Percentiles rank a stretch among this genome's conserved stretches.
phyloP scores from a whole-genome alignment of 495 filamentous ascomycete genomes.

The Immersiella caudata region DNA sequence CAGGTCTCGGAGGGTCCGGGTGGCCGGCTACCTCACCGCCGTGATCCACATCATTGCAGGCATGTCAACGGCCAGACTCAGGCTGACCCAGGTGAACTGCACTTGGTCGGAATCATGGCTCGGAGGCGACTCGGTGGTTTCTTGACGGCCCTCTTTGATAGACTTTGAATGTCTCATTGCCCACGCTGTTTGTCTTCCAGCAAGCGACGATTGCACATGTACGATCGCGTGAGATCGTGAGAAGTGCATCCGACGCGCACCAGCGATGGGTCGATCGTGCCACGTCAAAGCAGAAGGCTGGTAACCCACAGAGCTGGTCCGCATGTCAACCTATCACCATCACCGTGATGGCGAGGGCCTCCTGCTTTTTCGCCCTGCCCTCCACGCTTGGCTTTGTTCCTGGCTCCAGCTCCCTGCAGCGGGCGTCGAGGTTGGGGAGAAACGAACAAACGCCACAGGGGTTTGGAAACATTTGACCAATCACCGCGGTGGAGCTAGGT shows the following conservation, averaged over 20 bases:
- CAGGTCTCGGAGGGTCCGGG: background rate
- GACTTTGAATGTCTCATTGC: background rate
- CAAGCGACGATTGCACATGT: slow-evolving; percentile 1
- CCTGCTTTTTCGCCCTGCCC: slow-evolving; percentile 1
- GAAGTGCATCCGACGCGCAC: background rate
- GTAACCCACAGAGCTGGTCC: background rate
- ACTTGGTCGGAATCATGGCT: too few species aligned
- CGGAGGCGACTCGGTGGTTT: too few species aligned
- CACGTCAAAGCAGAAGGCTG: background rate
- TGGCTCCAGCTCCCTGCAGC: slow-evolving; percentile 5
- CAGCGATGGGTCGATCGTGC: background rate
- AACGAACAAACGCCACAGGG: slow-evolving; percentile 19
- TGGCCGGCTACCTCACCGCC: background rate
- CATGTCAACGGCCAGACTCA: background rate
- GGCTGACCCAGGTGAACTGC: background rate
- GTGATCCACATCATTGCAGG: background rate
- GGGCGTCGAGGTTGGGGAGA: background rate
- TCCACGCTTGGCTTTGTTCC: background rate
- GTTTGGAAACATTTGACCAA: slow-evolving; percentile 17
- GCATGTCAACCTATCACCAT: slow-evolving; percentile 9
- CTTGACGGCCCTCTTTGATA: too few species aligned
- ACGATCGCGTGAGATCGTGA: background rate
- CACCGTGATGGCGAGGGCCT: background rate
- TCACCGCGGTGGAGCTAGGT: background rate
- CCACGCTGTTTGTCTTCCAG: background rate